Evolutionary conservation across 2,329 filamentous ascomycete species (phyloP).

Genomic region (Gnomoniopsis smithogilvyi): DNA sequence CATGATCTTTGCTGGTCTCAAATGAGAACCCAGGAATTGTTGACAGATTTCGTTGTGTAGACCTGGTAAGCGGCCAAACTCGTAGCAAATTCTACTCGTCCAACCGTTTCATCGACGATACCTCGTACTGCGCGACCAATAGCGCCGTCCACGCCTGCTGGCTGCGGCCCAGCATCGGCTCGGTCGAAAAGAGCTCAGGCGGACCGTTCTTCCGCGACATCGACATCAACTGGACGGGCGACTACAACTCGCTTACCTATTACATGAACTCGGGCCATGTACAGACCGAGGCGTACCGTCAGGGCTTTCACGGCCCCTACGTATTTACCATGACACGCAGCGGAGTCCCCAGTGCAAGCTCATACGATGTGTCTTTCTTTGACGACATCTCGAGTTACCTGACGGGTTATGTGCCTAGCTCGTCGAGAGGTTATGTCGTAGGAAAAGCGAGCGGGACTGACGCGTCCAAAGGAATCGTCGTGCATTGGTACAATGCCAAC

Average conservation of each 20-base stretch:
- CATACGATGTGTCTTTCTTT: conserved; percentile 54
- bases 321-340: conserved; percentile 52
- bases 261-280: conserved; percentile 60
- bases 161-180: conserved; percentile 1
- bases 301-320: conserved; percentile 58
- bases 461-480: conserved; percentile 44
- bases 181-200: conserved; percentile 49
- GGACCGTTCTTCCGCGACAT: conserved; percentile 57
- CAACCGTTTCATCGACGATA: conserved; percentile 58
- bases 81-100: conserved; percentile 61
- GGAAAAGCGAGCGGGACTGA: conserved; percentile 52
- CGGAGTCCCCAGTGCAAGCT: conserved; percentile 38
- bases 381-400: conserved; percentile 41
- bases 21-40: neutral
- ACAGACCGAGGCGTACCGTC: conserved; percentile 52
- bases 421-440: conserved; percentile 47
- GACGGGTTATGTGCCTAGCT: conserved; percentile 47
- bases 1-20: neutral
- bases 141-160: conserved; percentile 35
- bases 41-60: neutral
- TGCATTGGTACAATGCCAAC: conserved; percentile 50
- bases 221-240: conserved; percentile 50
- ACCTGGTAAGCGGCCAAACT: conserved; percentile 49
- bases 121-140: conserved; percentile 46
- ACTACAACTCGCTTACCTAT: conserved; percentile 51